These are phyloP conservation scores for Penicillium freii DNA, from an alignment of 2,329 filamentous ascomycete genomes.

Conservation along the genomic window DNA sequence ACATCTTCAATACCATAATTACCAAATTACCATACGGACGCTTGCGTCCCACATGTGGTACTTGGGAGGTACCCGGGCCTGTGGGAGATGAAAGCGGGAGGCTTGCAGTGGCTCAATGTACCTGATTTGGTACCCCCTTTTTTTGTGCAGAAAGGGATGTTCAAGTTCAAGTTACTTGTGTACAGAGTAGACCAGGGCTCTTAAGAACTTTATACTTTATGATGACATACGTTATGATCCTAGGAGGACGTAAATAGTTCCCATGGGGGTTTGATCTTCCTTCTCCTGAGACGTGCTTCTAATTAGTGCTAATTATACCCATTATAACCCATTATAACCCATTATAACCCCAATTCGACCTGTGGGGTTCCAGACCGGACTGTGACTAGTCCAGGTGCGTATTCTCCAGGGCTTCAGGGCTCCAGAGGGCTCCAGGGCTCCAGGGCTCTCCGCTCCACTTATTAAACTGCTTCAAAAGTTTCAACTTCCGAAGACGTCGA, in stretches of 20 bases:
- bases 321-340: background rate
- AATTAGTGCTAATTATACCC: slow-evolving; percentile 8
- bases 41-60: slow-evolving; percentile 1
- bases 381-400: slow-evolving; percentile 12
- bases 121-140: background rate
- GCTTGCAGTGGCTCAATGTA: slow-evolving; percentile 3
- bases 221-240: too few relatives aligned
- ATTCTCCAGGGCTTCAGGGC: background rate
- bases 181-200: too few relatives aligned
- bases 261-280: background rate
- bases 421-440: too few relatives aligned
- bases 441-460: slow-evolving; percentile 10
- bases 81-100: background rate
- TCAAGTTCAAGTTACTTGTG: too few relatives aligned
- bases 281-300: slow-evolving; percentile 7
- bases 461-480: slow-evolving; percentile 18
- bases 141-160: background rate
- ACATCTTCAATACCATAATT: background rate
- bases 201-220: too few relatives aligned
- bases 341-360: background rate
- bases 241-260: background rate
- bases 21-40: background rate
- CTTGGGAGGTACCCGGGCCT: background rate
- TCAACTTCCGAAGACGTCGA: slow-evolving; percentile 5
- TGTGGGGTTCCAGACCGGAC: slow-evolving; percentile 12